Evolutionary conservation across 2,329 filamentous ascomycete genomes (phyloP), one percentile per base, ranked within the genome.

Genomic region (Verticillium tricorpus): DNA sequence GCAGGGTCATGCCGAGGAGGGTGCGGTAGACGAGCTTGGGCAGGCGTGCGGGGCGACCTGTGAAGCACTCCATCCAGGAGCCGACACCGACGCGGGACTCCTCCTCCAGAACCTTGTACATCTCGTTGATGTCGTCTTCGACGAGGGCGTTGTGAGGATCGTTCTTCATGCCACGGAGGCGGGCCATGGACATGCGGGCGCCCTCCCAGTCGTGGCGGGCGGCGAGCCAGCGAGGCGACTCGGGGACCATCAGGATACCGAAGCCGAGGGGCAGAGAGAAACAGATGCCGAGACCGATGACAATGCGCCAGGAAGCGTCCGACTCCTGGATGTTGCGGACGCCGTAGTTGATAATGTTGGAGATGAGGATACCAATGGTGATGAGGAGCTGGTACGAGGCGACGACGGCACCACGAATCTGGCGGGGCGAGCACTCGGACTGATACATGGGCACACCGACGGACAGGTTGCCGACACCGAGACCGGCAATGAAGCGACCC

Each of bases 321-420:
- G 71, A 71, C 3, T 76, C 68, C 55, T 81, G 62, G 66, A 82
- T 78, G 11, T 68, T 69, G 54, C 78, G 74, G 11, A 82, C 77
- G 54, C 80, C 82, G 60, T 77, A 84, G 72, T 85, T 86, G 68
- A 86, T 78, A 60, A 81, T 74, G 66, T 84, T 83, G 60, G 82
- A 78, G 22, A 82, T 71, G 60, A 86, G 84, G 65, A 91, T 90
- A 37, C 89, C 89, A 32, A 90, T 77, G 0, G 88, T 91, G 71
- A 91, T 89, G 76, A 90, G 87, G 17, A 91, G 83, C 74, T 91
- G 89, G 73, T 91, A 91, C n/a, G 83, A 86, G 5, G 83, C 80
- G n/a, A 89, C 84, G 54, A 89, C 82, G 37, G 84, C 82, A 67
- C 86, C 87, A 66, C 87, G 84, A 64, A 89, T 87, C 67, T 85